Percentiles rank a stretch among this genome's conserved stretches.
Conservation (phyloP, 345 rosid genomes). For the Noccaea caerulescens region DNA sequence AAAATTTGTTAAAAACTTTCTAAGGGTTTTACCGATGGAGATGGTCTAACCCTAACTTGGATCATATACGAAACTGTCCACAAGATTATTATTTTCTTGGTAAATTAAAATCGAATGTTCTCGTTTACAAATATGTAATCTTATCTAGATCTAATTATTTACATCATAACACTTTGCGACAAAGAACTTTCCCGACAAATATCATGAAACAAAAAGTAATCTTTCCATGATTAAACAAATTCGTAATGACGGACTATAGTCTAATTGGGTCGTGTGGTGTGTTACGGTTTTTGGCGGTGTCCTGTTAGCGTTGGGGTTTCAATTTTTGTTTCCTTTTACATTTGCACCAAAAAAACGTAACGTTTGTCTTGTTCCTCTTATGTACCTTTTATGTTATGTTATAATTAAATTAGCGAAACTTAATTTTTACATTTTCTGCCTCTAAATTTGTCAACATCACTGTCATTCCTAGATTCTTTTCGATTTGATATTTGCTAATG, state of each 20-base stretch:
- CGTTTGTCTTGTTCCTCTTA: too few species aligned
- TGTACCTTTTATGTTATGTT: too few species aligned
- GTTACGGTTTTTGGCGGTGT: too few species aligned
- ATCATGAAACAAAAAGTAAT: slow-evolving; percentile 18
- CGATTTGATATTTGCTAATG: slow-evolving; percentile 34
- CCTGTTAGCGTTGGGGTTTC: too few species aligned
- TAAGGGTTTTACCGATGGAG: too few species aligned
- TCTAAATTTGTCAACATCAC: slow-evolving; percentile 19
- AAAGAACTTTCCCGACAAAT: slow-evolving; percentile 24
- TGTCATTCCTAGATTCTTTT: slow-evolving; percentile 24
- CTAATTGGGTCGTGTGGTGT: background rate
- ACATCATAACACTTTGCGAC: slow-evolving; percentile 23
- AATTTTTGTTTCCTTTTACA: too few species aligned
- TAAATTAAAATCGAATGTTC: background rate
- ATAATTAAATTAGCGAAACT: background rate
- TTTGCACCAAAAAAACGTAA: too few species aligned
- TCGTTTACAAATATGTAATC: background rate
- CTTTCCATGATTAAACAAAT: slow-evolving; percentile 23
- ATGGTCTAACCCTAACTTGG: slow-evolving; percentile 20
- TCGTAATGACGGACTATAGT: slow-evolving; percentile 16
- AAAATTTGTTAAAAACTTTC: too few species aligned
- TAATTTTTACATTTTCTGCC: background rate
- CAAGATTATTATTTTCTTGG: background rate
- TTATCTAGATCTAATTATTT: slow-evolving; percentile 9
- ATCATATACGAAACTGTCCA: slow-evolving; percentile 17